These are phyloP conservation scores for Talaromyces proteolyticus DNA, from an alignment of 495 filamentous ascomycete species.

Conservation along the genomic window DNA sequence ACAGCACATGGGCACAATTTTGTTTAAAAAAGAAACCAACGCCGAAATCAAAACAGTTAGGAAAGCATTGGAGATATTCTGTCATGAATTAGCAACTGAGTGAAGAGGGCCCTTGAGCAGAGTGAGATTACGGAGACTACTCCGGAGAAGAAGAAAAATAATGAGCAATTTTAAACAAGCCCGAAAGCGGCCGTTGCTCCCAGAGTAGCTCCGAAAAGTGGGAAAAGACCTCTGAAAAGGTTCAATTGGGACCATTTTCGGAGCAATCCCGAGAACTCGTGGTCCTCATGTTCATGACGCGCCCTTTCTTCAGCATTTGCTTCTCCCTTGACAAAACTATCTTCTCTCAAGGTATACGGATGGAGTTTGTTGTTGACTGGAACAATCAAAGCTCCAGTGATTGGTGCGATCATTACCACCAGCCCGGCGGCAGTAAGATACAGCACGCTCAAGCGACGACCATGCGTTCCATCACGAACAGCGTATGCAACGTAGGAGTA, in stretches of 20 bases:
- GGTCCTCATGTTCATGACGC: background rate
- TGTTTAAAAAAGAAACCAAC: too few species aligned
- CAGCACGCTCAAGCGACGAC: background rate
- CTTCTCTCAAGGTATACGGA: background rate
- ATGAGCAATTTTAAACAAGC: too few species aligned
- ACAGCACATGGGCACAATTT: too few species aligned
- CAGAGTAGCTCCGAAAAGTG: constrained; percentile 3
- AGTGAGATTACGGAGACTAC: too few species aligned
- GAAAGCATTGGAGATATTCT: too few species aligned
- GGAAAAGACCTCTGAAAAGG: constrained; percentile 4
- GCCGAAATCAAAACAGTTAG: too few species aligned
- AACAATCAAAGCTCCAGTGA: background rate
- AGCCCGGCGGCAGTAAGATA: constrained; percentile 1
- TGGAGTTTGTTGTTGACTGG: background rate
- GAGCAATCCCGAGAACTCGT: background rate
- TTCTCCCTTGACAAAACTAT: background rate
- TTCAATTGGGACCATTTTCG: constrained; percentile 5
- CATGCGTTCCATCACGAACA: background rate
- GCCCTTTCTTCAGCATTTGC: background rate
- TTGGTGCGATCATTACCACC: background rate
- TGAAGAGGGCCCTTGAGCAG: background rate
- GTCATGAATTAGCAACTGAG: too few species aligned
- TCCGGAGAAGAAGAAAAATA: too few species aligned
- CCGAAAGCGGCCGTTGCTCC: constrained; percentile 1
- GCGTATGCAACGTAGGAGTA: constrained; percentile 1